Evolutionary conservation across 495 filamentous ascomycete species (phyloP), one percentile per base, ranked within the genome.

Genomic region (Rostrohypoxylon terebratum): DNA sequence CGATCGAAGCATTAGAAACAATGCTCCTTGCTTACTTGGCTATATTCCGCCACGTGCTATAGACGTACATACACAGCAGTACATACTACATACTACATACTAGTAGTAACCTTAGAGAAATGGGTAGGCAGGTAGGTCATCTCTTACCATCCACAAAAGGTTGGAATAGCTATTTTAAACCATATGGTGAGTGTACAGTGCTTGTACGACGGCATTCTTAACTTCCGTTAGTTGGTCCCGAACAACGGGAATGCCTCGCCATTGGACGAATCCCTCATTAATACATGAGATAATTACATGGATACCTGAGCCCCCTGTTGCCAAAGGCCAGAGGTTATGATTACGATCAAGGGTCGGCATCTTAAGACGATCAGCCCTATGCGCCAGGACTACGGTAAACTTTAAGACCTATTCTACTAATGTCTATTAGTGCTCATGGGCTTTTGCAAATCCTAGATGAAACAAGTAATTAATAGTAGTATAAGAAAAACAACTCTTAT

Each of bases 251-350:
- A 74, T 20, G 1, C 50, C 50, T 59, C 55, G 20, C 66, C 21
- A 74, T 74, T 74, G 71, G 71, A 23, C 20, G 13, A 59, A 44
- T n/a, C 25, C 2, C 1, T 38, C 20, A 69, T 55, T 74, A 74
- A 74, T 34, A 63, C 3, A 18, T 57, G 61, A 70, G 63, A 70
- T 74, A 73, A 69, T 66, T 66, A 74, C 71, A 69, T 74, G 71
- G 71, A 63, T 74, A 21, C 1, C n/a, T 14, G 34, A 16, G 33
- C 53, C 67, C 67, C 67, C 34, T 64, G 67, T 53, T 14, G 13
- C 54, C 40, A 34, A 31, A 66, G 63, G 13, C 54, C 40, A 34
- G 38, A 66, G 63, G 67, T 70, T 63, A 63, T 14, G 33, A 69
- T 57, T 48, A 28, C 10, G 45, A 50, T 68, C 60, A 60, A 59